Evolutionary conservation across 1,284 basidiomycete genomes (phyloP).

Genomic region (Lentinus polychrous): DNA sequence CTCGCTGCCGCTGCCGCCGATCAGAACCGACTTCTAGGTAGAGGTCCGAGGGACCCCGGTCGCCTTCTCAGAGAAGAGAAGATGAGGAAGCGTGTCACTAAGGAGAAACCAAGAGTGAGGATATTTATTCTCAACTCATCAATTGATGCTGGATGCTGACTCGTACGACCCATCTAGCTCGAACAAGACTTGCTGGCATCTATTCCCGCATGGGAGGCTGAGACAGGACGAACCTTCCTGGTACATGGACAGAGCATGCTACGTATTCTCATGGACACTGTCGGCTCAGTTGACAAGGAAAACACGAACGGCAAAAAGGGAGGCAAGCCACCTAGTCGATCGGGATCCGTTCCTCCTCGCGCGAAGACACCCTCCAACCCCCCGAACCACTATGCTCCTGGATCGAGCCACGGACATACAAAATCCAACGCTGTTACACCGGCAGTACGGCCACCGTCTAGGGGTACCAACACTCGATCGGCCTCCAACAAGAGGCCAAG

Average conservation of each 20-base stretch:
- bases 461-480: conserved; percentile 28
- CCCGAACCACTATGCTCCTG: conserved; percentile 29
- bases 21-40: conserved; percentile 67
- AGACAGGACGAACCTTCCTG: conserved; percentile 71
- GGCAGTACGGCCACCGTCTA: conserved; percentile 46
- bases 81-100: conserved; percentile 92
- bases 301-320: conserved; percentile 39
- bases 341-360: conserved; percentile 50
- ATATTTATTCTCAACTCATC: conserved; percentile 1
- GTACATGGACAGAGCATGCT: conserved; percentile 84
- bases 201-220: conserved; percentile 86
- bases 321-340: conserved; percentile 26
- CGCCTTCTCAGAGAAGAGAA: conserved; percentile 89
- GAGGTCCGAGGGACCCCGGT: conserved; percentile 75
- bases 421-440: conserved; percentile 44
- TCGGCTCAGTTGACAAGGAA: conserved; percentile 56
- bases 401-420: conserved; percentile 15
- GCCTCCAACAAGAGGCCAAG: conserved; percentile 53
- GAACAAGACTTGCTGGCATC: conserved; percentile 80
- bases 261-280: conserved; percentile 45
- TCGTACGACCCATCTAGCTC: conserved; percentile 42
- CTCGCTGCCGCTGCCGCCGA: conserved; percentile 77
- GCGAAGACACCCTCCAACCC: conserved; percentile 50
- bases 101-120: conserved; percentile 90
- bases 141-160: conserved; percentile 2